These are phyloP conservation scores for Epithemia pelagica DNA, from an alignment of 108 stramenopile genomes.

Conservation along the genomic window DNA sequence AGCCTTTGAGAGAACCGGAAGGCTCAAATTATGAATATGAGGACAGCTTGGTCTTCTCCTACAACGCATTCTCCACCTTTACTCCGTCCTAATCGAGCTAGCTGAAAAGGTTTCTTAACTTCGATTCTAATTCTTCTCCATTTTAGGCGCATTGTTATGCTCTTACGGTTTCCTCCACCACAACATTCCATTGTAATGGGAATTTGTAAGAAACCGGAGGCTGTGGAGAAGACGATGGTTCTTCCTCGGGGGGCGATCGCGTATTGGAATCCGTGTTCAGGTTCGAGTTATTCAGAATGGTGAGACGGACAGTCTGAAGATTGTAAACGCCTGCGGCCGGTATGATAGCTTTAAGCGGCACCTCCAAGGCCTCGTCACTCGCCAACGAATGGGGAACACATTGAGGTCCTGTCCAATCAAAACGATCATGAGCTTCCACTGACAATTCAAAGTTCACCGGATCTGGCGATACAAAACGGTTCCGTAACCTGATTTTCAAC, in stretches of 20 bases:
- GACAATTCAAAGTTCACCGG: conserved; percentile 53
- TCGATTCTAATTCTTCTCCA: too few species aligned
- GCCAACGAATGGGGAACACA: conserved; percentile 28
- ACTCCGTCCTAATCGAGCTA: too few species aligned
- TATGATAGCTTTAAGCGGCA: conserved; percentile 58
- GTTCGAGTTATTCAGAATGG: neutral
- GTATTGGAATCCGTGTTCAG: too few species aligned
- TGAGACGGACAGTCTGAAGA: conserved; percentile 34
- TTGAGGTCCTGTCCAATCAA: conserved; percentile 58
- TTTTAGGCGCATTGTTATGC: too few species aligned
- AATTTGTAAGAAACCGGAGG: conserved; percentile 7
- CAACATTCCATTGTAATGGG: conserved; percentile 13
- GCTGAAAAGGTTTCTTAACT: too few species aligned
- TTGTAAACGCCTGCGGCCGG: conserved; percentile 55
- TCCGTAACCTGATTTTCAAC: conserved; percentile 45
- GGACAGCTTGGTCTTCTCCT: conserved; percentile 25
- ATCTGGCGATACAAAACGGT: conserved; percentile 42
- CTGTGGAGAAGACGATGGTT: neutral
- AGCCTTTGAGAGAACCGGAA: conserved; percentile 44
- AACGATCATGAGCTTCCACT: conserved; percentile 30
- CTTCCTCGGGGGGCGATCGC: neutral
- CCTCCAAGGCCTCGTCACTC: conserved; percentile 43
- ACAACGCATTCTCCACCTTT: conserved; percentile 25
- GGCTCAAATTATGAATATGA: conserved; percentile 14
- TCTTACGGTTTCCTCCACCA: neutral